Base-by-base conservation (phyloP, 108 stramenopile genomes). In the Discostella stelligeroides region DNA sequence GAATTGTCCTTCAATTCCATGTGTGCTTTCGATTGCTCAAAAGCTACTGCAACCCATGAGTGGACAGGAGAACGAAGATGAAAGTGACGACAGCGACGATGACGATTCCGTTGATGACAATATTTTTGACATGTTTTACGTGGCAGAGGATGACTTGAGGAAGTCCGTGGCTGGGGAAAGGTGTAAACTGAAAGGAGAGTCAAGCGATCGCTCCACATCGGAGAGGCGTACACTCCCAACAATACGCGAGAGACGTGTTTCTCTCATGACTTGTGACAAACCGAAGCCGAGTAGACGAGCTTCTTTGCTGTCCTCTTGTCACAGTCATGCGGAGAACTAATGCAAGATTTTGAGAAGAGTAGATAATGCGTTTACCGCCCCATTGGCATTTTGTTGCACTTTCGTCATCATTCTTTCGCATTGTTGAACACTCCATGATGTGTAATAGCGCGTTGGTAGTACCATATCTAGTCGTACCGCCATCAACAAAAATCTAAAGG, bases 71-170 rank as follows among this genome's bases (percentile, higher is more conserved):
- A 21, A 11, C 14, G 49, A 73, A 20, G 49, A 15, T 12, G 43
- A 48, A 14, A 14, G 67, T 20, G 28, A 47, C 15, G 18, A 25
- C 67, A 64, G 66, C 14, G 70, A 71, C 15, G 60, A 60, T 40
- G 30, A 46, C 29, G 45, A 29, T 28, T 37, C 58, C 7, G 39
- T 15, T 12, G 45, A 50, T 27, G 77, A 72, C 50, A 65, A 66
- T 20, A 10, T 56, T 8, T 71, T 67, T 57, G 77, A 71, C 47
- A 66, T 72, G 77, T 78, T 78, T 70, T 75, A 53, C 45, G 15
- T 66, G 12, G 56, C 42, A 1, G 50, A 66, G 30, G 73, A 75
- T 25, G 57, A 63, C 50, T 10, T 51, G 50, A 10, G 10, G 23
- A 21, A 2, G 50, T 27, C 50, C 9, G 53, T 54, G 53, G 28